These are phyloP conservation scores for Zygoascus sp. DNA, from an alignment of 1,139 yeast species.

Conservation along the genomic window DNA sequence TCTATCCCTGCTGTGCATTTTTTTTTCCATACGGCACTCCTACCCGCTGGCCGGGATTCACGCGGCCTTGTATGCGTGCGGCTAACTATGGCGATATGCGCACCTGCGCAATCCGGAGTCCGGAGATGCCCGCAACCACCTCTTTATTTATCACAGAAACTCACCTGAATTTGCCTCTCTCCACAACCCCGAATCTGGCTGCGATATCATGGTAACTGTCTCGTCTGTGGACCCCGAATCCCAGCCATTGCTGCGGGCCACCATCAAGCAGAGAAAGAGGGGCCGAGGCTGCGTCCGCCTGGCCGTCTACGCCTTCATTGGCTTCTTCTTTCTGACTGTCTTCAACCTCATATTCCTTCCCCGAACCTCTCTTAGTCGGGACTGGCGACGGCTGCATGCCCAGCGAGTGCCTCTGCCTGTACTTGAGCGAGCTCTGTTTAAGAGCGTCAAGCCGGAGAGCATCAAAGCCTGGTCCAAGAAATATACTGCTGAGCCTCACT, in stretches of 20 bases:
- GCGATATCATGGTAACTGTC: conserved; percentile 7
- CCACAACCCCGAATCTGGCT: neutral
- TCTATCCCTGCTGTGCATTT: no score
- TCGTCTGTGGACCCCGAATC: conserved; percentile 11
- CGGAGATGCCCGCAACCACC: neutral
- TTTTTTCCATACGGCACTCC: no score
- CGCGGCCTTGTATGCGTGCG: neutral
- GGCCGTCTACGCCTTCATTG: conserved; percentile 40
- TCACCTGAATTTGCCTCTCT: neutral
- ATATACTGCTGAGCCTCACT: conserved; percentile 59
- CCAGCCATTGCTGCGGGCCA: conserved; percentile 15
- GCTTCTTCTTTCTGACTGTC: conserved; percentile 48
- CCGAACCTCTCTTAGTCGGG: conserved; percentile 79
- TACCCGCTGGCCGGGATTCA: neutral
- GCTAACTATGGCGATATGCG: neutral
- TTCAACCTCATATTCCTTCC: conserved; percentile 77
- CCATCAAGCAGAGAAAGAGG: conserved; percentile 10
- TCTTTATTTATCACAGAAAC: neutral
- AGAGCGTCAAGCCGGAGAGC: conserved; percentile 26
- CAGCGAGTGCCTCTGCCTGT: conserved; percentile 29
- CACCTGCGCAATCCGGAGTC: no score
- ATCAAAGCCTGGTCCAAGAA: conserved; percentile 31
- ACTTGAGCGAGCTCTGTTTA: conserved; percentile 31
- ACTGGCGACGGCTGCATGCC: conserved; percentile 65
- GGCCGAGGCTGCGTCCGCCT: conserved; percentile 13